Conservation (phyloP, 345 rosid species). For the Moringa oleifera region DNA sequence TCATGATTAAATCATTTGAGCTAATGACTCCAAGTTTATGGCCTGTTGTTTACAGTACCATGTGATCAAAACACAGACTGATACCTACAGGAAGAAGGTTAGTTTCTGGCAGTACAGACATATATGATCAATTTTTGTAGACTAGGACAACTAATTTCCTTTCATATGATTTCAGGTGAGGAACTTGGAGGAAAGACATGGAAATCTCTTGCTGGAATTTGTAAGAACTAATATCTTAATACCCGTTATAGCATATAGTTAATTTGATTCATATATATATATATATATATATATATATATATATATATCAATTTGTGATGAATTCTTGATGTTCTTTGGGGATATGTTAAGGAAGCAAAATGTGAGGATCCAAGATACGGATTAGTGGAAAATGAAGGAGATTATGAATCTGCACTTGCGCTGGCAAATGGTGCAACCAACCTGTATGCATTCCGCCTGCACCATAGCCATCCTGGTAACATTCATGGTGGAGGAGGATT, state of each 20-base stretch:
- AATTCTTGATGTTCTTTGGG: no score
- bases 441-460: slow-evolving; percentile 33
- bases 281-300: no score
- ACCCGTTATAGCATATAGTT: not conserved
- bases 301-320: no score
- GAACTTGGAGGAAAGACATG: slow-evolving; percentile 34
- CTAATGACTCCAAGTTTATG: not conserved
- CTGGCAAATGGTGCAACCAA: slow-evolving; percentile 31
- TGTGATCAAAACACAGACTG: slow-evolving; percentile 41
- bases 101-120: slow-evolving; percentile 1
- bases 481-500: slow-evolving; percentile 24
- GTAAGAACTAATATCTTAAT: slow-evolving; percentile 20
- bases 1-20: no score
- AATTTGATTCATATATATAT: no score
- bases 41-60: slow-evolving; percentile 29
- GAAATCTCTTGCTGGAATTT: slow-evolving; percentile 30
- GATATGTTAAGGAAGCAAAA: slow-evolving; percentile 29
- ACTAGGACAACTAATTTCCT: no score
- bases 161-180: slow-evolving; percentile 23
- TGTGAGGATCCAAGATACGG: slow-evolving; percentile 33
- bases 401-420: slow-evolving; percentile 28
- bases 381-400: slow-evolving; percentile 32
- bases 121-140: no score
- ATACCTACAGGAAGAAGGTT: slow-evolving; percentile 50
- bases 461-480: slow-evolving; percentile 16